Evolutionary conservation across 148 eudicot species (phyloP).

Genomic region (Camellia granthamiana): DNA sequence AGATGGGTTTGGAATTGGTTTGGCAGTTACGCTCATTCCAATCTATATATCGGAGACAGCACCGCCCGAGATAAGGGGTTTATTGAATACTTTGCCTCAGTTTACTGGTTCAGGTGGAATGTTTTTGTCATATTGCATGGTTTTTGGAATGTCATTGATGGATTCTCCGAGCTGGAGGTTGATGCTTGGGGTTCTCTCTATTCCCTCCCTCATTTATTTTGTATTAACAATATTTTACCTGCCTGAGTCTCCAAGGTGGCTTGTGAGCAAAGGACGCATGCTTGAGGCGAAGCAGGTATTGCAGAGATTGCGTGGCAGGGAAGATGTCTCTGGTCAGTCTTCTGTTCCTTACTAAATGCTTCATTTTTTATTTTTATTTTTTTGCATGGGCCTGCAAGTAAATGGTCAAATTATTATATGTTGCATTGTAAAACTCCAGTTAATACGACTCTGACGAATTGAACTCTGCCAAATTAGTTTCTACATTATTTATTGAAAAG

Average conservation of each 20-base stretch:
- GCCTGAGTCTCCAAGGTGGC: slow-evolving; percentile 27
- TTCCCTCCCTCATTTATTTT: slow-evolving; percentile 18
- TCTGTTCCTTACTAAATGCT: background rate
- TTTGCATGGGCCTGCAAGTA: background rate
- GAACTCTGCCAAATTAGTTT: background rate
- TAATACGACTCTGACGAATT: background rate
- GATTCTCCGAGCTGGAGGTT: slow-evolving; percentile 21
- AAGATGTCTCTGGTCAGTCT: slow-evolving; percentile 23
- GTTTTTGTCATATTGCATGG: slow-evolving; percentile 27
- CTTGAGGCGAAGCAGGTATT: slow-evolving; percentile 22
- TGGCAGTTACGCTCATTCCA: slow-evolving; percentile 24
- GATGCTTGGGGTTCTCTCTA: slow-evolving; percentile 27
- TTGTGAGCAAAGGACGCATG: slow-evolving; percentile 27
- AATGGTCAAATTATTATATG: background rate
- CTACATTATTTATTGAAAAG: background rate
- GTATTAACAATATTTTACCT: slow-evolving; percentile 9
- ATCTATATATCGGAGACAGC: slow-evolving; percentile 25
- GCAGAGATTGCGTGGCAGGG: slow-evolving; percentile 22
- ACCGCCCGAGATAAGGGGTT: slow-evolving; percentile 24
- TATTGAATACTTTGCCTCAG: slow-evolving; percentile 20
- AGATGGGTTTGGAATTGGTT: slow-evolving; percentile 25
- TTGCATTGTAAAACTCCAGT: background rate
- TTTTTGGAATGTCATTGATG: slow-evolving; percentile 24
- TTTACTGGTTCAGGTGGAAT: slow-evolving; percentile 24
- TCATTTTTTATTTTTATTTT: background rate